These are phyloP conservation scores for Astragalus glycyphyllos DNA, from an alignment of 306 rosid genomes.

Conservation along the genomic window DNA sequence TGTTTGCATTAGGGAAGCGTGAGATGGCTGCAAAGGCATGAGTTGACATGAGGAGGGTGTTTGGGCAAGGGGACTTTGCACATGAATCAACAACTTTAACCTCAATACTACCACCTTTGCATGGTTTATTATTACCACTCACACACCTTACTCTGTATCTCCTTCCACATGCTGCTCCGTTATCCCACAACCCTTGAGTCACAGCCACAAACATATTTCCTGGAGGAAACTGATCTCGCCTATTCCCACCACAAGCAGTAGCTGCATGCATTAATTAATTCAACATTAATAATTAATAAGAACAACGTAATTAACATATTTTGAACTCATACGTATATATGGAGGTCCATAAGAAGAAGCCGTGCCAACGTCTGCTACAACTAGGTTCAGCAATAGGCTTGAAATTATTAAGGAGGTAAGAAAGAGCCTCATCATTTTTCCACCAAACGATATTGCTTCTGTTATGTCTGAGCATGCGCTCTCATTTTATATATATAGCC, in stretches of 20 bases:
- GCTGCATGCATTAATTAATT: conserved; percentile 41
- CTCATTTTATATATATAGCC: too few relatives aligned
- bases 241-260: conserved; percentile 59
- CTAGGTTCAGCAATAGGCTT: conserved; percentile 35
- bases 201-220: conserved; percentile 61
- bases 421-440: conserved; percentile 12
- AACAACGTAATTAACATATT: neutral
- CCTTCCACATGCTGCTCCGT: conserved; percentile 80
- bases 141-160: conserved; percentile 70
- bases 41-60: conserved; percentile 57
- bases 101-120: conserved; percentile 62
- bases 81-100: conserved; percentile 75
- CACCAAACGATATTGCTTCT: too few relatives aligned
- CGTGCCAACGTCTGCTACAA: conserved; percentile 56
- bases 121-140: conserved; percentile 67
- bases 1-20: conserved; percentile 43
- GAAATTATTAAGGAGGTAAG: conserved; percentile 26
- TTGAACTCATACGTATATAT: conserved; percentile 48
- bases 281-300: too few relatives aligned
- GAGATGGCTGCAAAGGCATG: conserved; percentile 66
- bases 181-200: conserved; percentile 80
- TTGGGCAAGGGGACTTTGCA: conserved; percentile 48
- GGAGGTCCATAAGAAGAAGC: conserved; percentile 64
- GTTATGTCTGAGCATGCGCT: too few relatives aligned
- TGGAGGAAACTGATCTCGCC: conserved; percentile 53